A percentile compares a stretch with the other conserved stretches of the same genome.
These are phyloP conservation scores for Naumovozyma baii DNA, from an alignment of 805 yeast species.

Conservation along the genomic window DNA sequence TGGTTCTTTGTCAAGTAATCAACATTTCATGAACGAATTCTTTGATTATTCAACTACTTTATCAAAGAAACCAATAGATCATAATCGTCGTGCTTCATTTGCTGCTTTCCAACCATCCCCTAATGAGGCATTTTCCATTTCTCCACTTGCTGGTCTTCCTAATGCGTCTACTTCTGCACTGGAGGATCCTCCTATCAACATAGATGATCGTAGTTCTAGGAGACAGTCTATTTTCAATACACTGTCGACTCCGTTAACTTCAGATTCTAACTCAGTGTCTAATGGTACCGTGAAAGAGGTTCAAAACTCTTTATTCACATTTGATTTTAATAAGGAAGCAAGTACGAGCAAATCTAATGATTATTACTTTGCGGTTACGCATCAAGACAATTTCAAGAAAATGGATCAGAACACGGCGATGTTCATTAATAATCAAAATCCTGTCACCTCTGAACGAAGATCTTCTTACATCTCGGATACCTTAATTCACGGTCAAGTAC, in stretches of 20 bases:
- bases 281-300: not conserved
- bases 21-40: not conserved
- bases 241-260: not conserved
- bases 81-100: not conserved
- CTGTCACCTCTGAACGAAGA: constrained; percentile 43
- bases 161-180: not conserved
- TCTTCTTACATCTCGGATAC: constrained; percentile 68
- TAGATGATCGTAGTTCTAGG: constrained; percentile 1
- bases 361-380: not conserved
- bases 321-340: not conserved
- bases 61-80: not conserved
- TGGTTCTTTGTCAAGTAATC: not conserved
- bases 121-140: too few relatives aligned
- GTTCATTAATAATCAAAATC: not conserved
- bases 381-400: not conserved
- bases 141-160: not conserved
- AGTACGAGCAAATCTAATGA: not conserved
- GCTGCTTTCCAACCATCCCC: constrained; percentile 1
- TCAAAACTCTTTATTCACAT: not conserved
- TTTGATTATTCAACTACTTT: not conserved
- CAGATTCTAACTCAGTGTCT: not conserved
- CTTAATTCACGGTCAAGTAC: constrained; percentile 30
- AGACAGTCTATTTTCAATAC: constrained; percentile 11
- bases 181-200: not conserved
- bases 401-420: not conserved